Base-by-base conservation (phyloP, 1,284 basidiomycete genomes). In the Sphagnurus paluster region DNA sequence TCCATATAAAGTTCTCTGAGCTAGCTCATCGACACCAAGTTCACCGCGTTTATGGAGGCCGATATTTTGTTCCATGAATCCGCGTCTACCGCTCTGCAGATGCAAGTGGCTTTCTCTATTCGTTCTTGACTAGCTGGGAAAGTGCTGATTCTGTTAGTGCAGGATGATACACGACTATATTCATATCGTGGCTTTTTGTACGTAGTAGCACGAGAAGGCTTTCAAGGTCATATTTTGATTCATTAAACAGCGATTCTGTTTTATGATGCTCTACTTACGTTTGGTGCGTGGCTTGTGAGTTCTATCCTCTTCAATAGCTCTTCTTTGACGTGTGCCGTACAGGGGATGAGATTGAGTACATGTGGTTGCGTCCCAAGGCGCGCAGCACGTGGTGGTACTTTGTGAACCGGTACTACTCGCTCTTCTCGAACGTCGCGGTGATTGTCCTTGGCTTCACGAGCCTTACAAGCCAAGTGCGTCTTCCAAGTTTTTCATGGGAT, bases 381-480 rank as follows among this genome's bases (percentile, higher is more conserved):
- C 46, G 48, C 7, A 67, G 71, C 42, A 58, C 70, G 2, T 62
- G 64, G 34, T 64, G 64, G 50, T 75, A 74, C 52, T 64, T 74
- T 39, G 16, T 70, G 16, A 74, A 71, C 46, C 70, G 74, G 5
- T 75, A 75, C 44, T 46, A 68, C 19, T 62, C 67, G 3, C 61
- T 71, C 37, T 55, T 69, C 29, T 62, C 59, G 20, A 67, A 69
- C 45, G 51, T 69, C 10, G 56, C 47, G 2, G 62, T 68, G n/a
- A 54, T 59, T 2, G 42, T 64, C n/a, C 46, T 69, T n/a, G 52
- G 50, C 7, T 69, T 68, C 36, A 46, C 55, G 17, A 49, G 54
- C 14, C 42, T 63, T 3, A 26, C 55, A 16, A 5, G 29, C 13
- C 39, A 57, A 43, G 65, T 65, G 38, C 30, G 58, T 21, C 8